Percentiles rank a stretch among this genome's conserved stretches.
Evolutionary conservation across 345 rosid species (phyloP).

Genomic region (Mangifera indica): DNA sequence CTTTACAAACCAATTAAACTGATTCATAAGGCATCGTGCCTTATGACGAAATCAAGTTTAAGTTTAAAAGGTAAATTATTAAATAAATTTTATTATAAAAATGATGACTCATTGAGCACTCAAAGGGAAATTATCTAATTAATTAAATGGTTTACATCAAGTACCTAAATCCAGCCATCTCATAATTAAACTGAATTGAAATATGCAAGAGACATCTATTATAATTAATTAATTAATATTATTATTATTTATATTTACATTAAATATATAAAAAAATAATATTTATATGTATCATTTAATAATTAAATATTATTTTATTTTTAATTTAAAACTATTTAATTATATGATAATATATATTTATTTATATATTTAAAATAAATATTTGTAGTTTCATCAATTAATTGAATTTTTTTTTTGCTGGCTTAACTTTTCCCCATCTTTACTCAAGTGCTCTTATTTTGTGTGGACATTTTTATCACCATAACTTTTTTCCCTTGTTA

Average conservation of each 20-base stretch:
- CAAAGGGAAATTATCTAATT: slow-evolving; percentile 9
- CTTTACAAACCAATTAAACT: slow-evolving; percentile 24
- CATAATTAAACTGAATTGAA: slow-evolving; percentile 3
- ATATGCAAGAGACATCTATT: neutral
- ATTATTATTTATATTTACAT: too few species aligned
- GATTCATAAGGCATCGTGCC: slow-evolving; percentile 5
- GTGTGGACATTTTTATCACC: neutral
- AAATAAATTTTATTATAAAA: slow-evolving; percentile 17
- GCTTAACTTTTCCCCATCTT: too few species aligned
- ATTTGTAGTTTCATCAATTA: too few species aligned
- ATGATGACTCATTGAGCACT: slow-evolving; percentile 41
- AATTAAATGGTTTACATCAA: slow-evolving; percentile 24
- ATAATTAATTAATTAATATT: too few species aligned
- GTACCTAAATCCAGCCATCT: slow-evolving; percentile 33
- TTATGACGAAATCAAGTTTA: slow-evolving; percentile 32
- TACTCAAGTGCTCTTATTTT: neutral
- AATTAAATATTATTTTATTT: too few species aligned
- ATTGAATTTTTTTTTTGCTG: too few species aligned
- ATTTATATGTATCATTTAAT: too few species aligned
- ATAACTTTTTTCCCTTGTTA: neutral
- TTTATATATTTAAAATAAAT: too few species aligned
- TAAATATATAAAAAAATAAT: too few species aligned
- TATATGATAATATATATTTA: too few species aligned
- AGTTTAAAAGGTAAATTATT: slow-evolving; percentile 37
- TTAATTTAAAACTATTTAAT: too few species aligned